Evolutionary conservation across 2,329 filamentous ascomycete genomes (phyloP).

Genomic region (Sclerotinia trifoliorum): DNA sequence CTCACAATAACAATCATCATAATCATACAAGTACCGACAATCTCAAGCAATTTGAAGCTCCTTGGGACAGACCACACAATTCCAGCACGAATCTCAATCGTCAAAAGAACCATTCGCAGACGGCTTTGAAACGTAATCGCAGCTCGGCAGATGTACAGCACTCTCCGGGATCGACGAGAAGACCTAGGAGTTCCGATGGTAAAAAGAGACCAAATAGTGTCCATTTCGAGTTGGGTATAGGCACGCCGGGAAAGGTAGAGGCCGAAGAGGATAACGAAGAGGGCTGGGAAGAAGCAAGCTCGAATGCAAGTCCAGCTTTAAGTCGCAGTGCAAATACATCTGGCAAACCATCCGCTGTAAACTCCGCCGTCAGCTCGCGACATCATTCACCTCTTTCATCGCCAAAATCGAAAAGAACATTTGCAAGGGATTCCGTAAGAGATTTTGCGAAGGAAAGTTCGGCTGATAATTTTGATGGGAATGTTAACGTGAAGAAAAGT

Average conservation of each 20-base stretch:
- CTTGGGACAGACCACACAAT: conserved; percentile 28
- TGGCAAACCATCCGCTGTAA: conserved; percentile 43
- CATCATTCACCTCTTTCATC: conserved; percentile 37
- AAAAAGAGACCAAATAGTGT: conserved; percentile 48
- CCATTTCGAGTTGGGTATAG: conserved; percentile 59
- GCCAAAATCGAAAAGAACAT: conserved; percentile 19
- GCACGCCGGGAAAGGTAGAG: conserved; percentile 38
- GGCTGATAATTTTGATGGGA: conserved; percentile 30
- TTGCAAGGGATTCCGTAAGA: conserved; percentile 27
- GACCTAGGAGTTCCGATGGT: conserved; percentile 48
- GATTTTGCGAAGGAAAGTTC: conserved; percentile 41
- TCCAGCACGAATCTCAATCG: conserved; percentile 40
- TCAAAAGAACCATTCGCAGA: conserved; percentile 53
- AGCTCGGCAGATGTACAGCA: conserved; percentile 38
- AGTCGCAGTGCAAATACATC: conserved; percentile 45
- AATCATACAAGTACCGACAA: conserved; percentile 34
- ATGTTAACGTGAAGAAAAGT: not conserved
- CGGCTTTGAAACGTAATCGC: conserved; percentile 58
- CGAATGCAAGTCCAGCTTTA: conserved; percentile 59
- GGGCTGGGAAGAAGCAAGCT: conserved; percentile 67
- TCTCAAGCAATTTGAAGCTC: conserved; percentile 37
- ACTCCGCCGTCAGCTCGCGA: conserved; percentile 39
- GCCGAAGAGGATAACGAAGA: conserved; percentile 46
- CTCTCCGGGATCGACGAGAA: conserved; percentile 38
- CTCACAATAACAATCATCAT: conserved; percentile 26